Evolutionary conservation across 768 basidiomycete species (phyloP).

Genomic region (Suillus subaureus): DNA sequence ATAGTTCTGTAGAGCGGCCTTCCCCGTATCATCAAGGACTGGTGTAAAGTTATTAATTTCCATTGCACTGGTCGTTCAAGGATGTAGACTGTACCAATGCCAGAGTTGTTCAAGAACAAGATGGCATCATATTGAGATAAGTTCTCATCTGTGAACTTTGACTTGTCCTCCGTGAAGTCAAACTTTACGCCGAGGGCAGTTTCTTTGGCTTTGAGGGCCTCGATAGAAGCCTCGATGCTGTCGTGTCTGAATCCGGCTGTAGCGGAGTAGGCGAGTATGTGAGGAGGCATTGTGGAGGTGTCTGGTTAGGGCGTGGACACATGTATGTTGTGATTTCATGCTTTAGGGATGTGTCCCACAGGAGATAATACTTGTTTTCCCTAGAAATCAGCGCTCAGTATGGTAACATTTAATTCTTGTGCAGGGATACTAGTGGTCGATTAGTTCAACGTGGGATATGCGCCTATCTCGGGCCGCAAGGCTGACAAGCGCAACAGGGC

Average conservation of each 20-base stretch:
- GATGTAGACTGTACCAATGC: constrained; percentile 54
- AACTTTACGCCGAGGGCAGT: constrained; percentile 54
- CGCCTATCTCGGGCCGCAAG: not conserved
- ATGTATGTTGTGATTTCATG: not conserved
- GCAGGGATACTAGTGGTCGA: not conserved
- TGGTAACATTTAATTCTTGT: not conserved
- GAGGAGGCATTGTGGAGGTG: constrained; percentile 26
- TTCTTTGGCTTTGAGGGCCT: constrained; percentile 50
- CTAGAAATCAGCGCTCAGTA: not conserved
- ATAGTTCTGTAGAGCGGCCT: constrained; percentile 64
- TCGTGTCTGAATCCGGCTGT: constrained; percentile 71
- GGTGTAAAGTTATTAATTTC: constrained; percentile 3
- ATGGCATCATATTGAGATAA: constrained; percentile 64
- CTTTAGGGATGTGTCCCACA: not conserved
- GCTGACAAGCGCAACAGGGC: not conserved
- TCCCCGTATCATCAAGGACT: constrained; percentile 62
- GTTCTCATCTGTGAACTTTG: constrained; percentile 54
- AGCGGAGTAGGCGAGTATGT: constrained; percentile 61
- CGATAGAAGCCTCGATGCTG: constrained; percentile 71
- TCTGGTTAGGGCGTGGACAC: not conserved
- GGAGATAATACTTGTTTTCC: not conserved
- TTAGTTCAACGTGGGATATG: not conserved
- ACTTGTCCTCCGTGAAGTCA: constrained; percentile 64
- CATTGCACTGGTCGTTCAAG: not conserved
- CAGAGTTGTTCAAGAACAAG: constrained; percentile 69